Conservation (phyloP, 805 yeast genomes). For the Wickerhamiella kazuoi region DNA sequence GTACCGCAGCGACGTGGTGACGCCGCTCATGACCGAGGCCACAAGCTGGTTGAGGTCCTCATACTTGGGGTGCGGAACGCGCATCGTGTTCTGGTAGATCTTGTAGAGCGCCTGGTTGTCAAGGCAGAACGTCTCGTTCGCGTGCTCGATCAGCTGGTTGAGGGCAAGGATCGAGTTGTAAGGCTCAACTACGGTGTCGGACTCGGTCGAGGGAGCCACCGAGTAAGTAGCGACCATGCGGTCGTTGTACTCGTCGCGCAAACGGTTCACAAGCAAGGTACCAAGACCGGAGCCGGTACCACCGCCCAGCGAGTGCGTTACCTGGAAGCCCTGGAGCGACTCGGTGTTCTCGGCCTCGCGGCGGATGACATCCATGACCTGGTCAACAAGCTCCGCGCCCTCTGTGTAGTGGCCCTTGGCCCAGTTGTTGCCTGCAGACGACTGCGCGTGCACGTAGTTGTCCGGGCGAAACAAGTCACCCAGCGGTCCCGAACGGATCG, state of each 20-base stretch:
- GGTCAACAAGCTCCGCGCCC: constrained; percentile 85
- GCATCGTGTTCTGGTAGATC: constrained; percentile 73
- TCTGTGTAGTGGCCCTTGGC: constrained; percentile 95
- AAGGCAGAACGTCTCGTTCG: constrained; percentile 88
- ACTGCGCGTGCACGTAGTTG: constrained; percentile 73
- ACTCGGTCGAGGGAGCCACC: constrained; percentile 78
- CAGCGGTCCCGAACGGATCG: constrained; percentile 59
- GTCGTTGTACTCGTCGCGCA: constrained; percentile 85
- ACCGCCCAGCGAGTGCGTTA: constrained; percentile 68
- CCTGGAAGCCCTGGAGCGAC: constrained; percentile 87
- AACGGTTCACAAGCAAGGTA: constrained; percentile 64
- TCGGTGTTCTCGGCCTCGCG: constrained; percentile 91
- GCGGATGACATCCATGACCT: constrained; percentile 75
- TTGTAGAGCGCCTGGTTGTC: constrained; percentile 88
- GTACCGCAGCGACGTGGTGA: constrained; percentile 81
- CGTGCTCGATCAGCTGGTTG: constrained; percentile 77
- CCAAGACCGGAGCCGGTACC: constrained; percentile 98
- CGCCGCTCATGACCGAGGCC: constrained; percentile 87
- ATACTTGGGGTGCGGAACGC: constrained; percentile 62
- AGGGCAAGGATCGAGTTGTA: constrained; percentile 83
- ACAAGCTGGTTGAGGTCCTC: constrained; percentile 66
- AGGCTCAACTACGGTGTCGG: constrained; percentile 90
- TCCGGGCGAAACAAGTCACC: constrained; percentile 87
- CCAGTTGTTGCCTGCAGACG: constrained; percentile 93
- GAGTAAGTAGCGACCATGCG: constrained; percentile 94